Evolutionary conservation across 306 rosid genomes (phyloP).

Genomic region (Pterocarpus santalinus): DNA sequence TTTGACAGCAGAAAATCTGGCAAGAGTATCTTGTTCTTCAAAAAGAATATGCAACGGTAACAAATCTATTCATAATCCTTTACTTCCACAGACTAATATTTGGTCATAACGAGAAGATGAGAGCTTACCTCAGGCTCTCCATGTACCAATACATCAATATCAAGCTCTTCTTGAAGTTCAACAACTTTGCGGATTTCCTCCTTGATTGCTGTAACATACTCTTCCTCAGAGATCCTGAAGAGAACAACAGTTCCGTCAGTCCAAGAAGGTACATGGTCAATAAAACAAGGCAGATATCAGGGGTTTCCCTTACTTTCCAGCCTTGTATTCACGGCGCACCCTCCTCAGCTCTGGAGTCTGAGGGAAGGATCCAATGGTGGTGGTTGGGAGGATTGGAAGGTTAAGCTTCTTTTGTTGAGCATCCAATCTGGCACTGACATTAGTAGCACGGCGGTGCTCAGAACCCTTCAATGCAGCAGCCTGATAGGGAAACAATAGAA

Average conservation of each 20-base stretch:
- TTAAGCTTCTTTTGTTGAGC: slow-evolving; percentile 94
- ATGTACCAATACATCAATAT: slow-evolving; percentile 92
- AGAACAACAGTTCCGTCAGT: slow-evolving; percentile 29
- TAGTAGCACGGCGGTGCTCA: slow-evolving; percentile 87
- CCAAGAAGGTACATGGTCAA: slow-evolving; percentile 32
- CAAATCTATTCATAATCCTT: not conserved
- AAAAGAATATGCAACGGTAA: not conserved
- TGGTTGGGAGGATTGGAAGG: slow-evolving; percentile 95
- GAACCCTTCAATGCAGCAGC: slow-evolving; percentile 94
- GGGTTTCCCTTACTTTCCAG: slow-evolving; percentile 70
- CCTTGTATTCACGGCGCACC: slow-evolving; percentile 96
- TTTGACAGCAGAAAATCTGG: slow-evolving; percentile 3
- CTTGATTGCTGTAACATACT: slow-evolving; percentile 74
- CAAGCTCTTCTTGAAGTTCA: slow-evolving; percentile 88
- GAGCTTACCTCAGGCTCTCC: slow-evolving; percentile 92
- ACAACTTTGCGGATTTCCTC: slow-evolving; percentile 83
- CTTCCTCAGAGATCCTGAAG: slow-evolving; percentile 85
- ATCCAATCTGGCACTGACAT: slow-evolving; percentile 88
- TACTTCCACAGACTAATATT: no score
- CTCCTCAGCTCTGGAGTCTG: slow-evolving; percentile 88
- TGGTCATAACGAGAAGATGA: not conserved
- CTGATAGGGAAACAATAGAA: slow-evolving; percentile 52
- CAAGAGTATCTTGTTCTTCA: not conserved
- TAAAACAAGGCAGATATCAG: slow-evolving; percentile 27
- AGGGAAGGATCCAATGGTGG: slow-evolving; percentile 97